Conservation (phyloP, 345 rosid species). For the Lepidium sativum region DNA sequence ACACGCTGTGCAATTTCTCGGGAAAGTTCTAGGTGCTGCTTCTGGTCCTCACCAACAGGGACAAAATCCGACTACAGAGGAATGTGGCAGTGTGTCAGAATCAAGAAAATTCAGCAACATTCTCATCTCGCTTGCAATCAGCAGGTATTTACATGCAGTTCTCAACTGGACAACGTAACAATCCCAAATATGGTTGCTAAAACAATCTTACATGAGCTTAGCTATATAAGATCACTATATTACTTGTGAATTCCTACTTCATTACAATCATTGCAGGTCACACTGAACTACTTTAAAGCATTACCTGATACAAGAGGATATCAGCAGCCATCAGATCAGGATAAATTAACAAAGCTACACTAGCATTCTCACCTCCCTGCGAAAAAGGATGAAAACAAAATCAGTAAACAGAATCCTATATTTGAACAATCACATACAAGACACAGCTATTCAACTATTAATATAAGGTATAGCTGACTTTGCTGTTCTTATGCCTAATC, state of each 20-base stretch:
- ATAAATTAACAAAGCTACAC: conserved; percentile 73
- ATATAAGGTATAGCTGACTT: background rate
- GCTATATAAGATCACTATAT: background rate
- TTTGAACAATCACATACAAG: background rate
- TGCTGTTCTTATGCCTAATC: background rate
- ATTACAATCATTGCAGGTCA: background rate
- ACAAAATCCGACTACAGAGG: conserved; percentile 78
- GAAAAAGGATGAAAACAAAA: conserved; percentile 5
- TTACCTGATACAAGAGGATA: conserved; percentile 86
- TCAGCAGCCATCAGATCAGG: conserved; percentile 90
- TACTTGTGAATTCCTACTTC: background rate
- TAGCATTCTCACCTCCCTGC: conserved; percentile 84
- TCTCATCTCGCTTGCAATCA: conserved; percentile 6
- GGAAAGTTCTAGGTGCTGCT: conserved; percentile 89
- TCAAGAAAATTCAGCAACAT: conserved; percentile 20
- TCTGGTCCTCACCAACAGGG: conserved; percentile 97
- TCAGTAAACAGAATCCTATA: background rate
- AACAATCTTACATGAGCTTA: background rate
- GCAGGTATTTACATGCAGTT: background rate
- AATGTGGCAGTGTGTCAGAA: conserved; percentile 42
- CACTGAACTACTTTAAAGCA: conserved; percentile 1
- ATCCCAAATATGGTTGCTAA: background rate
- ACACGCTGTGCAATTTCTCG: conserved; percentile 80
- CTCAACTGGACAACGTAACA: background rate
- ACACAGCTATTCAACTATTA: background rate